Conservation (phyloP, 768 basidiomycete species). For the Phylloporus arenicola region DNA sequence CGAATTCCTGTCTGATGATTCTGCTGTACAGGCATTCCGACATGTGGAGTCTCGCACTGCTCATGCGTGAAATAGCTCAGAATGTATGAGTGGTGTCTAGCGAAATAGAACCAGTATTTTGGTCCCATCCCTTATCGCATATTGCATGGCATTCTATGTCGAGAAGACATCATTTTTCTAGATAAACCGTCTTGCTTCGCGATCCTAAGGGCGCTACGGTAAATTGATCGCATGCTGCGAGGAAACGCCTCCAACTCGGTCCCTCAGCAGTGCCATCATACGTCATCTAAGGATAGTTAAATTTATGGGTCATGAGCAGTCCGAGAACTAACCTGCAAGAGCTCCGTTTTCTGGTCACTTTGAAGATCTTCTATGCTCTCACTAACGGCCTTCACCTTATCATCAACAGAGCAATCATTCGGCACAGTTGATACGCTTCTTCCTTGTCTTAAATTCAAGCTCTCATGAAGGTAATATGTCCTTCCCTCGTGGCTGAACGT, state of each 20-base stretch:
- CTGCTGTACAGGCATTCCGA: conserved; percentile 18
- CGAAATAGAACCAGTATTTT: not conserved
- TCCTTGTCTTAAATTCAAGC: conserved; percentile 45
- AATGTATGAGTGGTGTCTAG: not conserved
- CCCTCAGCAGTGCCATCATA: conserved; percentile 37
- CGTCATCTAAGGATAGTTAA: conserved; percentile 35
- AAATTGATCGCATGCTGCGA: conserved; percentile 41
- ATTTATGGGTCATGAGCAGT: not conserved
- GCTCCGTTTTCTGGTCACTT: conserved; percentile 43
- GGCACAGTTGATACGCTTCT: conserved; percentile 17
- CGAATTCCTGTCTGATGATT: too few relatives aligned
- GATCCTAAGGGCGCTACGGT: conserved; percentile 28
- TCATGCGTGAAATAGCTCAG: not conserved
- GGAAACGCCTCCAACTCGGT: conserved; percentile 42
- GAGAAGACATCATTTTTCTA: conserved; percentile 12
- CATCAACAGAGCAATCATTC: not conserved
- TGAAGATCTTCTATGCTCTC: conserved; percentile 55
- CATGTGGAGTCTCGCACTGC: not conserved
- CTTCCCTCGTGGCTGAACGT: conserved; percentile 32
- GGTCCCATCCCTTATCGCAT: not conserved
- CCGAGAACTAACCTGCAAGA: conserved; percentile 46
- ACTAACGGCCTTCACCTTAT: conserved; percentile 22
- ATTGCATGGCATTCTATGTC: not conserved
- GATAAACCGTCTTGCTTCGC: conserved; percentile 15
- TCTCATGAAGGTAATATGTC: conserved; percentile 44